Evolutionary conservation across 768 basidiomycete genomes (phyloP), one percentile per base, ranked within the genome.

Genomic region (Hemileccinum impolitum): DNA sequence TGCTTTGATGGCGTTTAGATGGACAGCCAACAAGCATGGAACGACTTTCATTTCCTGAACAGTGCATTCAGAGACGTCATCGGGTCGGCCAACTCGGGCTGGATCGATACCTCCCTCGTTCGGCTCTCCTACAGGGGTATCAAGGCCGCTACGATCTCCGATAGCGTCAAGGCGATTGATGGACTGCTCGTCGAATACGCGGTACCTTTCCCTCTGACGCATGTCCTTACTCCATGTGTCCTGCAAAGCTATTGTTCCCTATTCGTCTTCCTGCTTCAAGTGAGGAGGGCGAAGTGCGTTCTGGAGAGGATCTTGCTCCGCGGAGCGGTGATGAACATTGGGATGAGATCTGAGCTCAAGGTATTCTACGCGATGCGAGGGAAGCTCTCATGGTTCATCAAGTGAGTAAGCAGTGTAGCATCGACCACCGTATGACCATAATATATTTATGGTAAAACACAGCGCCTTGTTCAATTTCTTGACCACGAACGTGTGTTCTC

Each of bases 1-100:
- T 43, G 21, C 39, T 28, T 44, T 21, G 0, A 37, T 17, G 31
- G 13, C 3, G 15, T 38, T 38, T 46, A 91, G 88, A 90, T 91
- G 80, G 87, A 92, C 54, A 71, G 71, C n/a, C 72, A 76, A 40
- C 81, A 85, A 59, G 60, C 70, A 31, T 93, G 90, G 90, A 75
- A 68, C 39, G 90, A 92, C 60, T 90, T 89, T 62, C 90, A 93
- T 68, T 88, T 87, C 66, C 64, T 92, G 47, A 92, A 92, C 58
- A 84, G 80, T 25, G 81, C 84, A 10, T 90, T 93, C 62, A 72
- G 73, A 17, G 86, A 90, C 43, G 75, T 85, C 25, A 72, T 84
- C 32, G 75, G 80, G 53, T 72, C 79, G 15, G 75, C 72, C 47
- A 57, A 69, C 6, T 69, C 72, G 40, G 68, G 70, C 39, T 85